phyloP scores from a whole-genome alignment of 2,329 filamentous ascomycete species.

The Didymellaceae sp. region DNA sequence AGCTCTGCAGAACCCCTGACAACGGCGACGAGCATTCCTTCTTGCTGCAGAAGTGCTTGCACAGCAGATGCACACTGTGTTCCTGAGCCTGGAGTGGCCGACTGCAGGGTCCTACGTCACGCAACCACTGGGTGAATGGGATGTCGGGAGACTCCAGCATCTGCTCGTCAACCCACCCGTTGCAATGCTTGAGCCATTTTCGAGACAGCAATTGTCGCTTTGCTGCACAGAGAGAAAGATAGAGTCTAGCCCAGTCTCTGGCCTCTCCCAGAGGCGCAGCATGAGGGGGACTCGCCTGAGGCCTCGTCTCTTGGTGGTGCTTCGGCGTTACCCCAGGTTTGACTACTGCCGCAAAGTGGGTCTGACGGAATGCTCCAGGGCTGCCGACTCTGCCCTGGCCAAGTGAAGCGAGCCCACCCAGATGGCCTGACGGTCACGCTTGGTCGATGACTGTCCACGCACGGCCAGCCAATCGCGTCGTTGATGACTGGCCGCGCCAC shows the following conservation, averaged over 20 bases:
- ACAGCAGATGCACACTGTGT: neutral
- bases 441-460: slow-evolving; percentile 11
- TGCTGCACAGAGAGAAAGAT: neutral
- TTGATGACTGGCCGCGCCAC: slow-evolving; percentile 16
- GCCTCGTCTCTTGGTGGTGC: slow-evolving; percentile 5
- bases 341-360: slow-evolving; percentile 15
- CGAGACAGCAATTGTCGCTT: no score
- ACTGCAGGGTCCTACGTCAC: slow-evolving; percentile 12
- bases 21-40: slow-evolving; percentile 9
- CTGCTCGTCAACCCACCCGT: no score
- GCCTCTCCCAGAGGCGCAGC: neutral
- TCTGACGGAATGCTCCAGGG: slow-evolving; percentile 7
- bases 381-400: slow-evolving; percentile 6
- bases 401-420: slow-evolving; percentile 1
- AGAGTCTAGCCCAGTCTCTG: neutral
- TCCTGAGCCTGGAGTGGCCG: slow-evolving; percentile 4
- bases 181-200: no score
- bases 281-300: neutral
- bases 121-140: neutral
- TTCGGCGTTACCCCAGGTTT: slow-evolving; percentile 20
- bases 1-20: slow-evolving; percentile 9
- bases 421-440: slow-evolving; percentile 15
- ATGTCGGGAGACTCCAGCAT: no score
- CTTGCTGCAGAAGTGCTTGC: neutral
- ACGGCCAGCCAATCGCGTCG: neutral